These are phyloP conservation scores for Exophiala sideris DNA, from an alignment of 2,329 filamentous ascomycete species.

Conservation along the genomic window DNA sequence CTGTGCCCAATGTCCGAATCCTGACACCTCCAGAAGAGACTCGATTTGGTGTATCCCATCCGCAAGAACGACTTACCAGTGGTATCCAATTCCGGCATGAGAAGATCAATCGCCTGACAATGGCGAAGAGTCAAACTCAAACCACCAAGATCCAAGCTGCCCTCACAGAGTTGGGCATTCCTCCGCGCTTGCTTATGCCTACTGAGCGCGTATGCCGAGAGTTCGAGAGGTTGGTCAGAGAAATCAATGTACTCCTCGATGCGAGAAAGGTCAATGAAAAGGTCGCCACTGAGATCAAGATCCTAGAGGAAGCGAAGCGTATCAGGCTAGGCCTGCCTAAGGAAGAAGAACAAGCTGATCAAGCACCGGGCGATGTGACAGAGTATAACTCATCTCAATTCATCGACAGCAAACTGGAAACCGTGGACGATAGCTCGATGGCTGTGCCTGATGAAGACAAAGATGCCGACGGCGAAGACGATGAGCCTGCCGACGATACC, in stretches of 20 bases:
- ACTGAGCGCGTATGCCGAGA: slow-evolving; percentile 49
- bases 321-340: slow-evolving; percentile 27
- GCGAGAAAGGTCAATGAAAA: slow-evolving; percentile 48
- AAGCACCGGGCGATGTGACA: slow-evolving; percentile 20
- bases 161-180: slow-evolving; percentile 47
- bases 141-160: slow-evolving; percentile 48
- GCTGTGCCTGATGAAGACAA: slow-evolving; percentile 21
- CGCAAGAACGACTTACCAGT: slow-evolving; percentile 77
- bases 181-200: slow-evolving; percentile 47
- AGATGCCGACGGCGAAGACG: slow-evolving; percentile 34
- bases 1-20: slow-evolving; percentile 60
- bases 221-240: slow-evolving; percentile 47
- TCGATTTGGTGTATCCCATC: slow-evolving; percentile 78
- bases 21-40: slow-evolving; percentile 72
- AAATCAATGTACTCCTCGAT: slow-evolving; percentile 47
- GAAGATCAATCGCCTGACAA: slow-evolving; percentile 47
- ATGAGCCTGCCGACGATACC: slow-evolving; percentile 16
- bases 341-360: slow-evolving; percentile 15
- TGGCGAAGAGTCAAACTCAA: slow-evolving; percentile 50
- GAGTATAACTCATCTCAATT: slow-evolving; percentile 23
- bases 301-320: slow-evolving; percentile 37
- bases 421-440: slow-evolving; percentile 15
- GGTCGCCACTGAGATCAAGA: slow-evolving; percentile 46
- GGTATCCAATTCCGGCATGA: slow-evolving; percentile 85
- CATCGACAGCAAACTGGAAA: slow-evolving; percentile 10